Evolutionary conservation across 768 basidiomycete species (phyloP).

Genomic region (Strobilomyces dryophilus): DNA sequence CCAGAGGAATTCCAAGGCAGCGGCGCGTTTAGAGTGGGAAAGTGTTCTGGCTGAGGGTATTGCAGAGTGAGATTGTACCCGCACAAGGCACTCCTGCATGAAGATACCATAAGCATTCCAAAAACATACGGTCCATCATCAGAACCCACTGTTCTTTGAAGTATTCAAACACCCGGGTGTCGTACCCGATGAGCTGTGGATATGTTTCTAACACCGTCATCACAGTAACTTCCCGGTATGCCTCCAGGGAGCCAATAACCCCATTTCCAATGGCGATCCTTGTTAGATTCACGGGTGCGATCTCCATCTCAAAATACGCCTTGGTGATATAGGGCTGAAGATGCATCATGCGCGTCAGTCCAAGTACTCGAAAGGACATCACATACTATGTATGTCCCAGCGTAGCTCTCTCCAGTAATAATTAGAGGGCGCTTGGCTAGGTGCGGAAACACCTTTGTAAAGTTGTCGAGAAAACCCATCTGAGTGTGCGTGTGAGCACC

Average conservation of each 20-base stretch:
- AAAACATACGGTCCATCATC: neutral
- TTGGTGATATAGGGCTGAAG: conserved; percentile 73
- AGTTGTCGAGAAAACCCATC: conserved; percentile 68
- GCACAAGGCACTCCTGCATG: conserved; percentile 52
- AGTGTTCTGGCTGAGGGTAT: conserved; percentile 56
- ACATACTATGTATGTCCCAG: conserved; percentile 63
- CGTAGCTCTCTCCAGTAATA: conserved; percentile 73
- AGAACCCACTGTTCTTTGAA: conserved; percentile 60
- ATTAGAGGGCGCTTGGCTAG: conserved; percentile 61
- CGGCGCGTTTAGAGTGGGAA: conserved; percentile 34
- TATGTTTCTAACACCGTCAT: conserved; percentile 65
- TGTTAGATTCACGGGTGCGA: conserved; percentile 62
- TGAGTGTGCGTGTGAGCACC: conserved; percentile 21
- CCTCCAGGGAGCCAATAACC: conserved; percentile 43
- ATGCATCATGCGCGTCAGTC: neutral
- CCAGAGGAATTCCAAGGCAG: fast-evolving
- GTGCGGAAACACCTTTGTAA: conserved; percentile 70
- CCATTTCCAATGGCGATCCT: conserved; percentile 72
- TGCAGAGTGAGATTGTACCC: conserved; percentile 62
- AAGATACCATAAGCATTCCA: neutral
- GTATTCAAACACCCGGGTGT: conserved; percentile 60
- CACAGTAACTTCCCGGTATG: conserved; percentile 51
- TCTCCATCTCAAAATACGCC: conserved; percentile 54
- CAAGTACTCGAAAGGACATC: conserved; percentile 24
- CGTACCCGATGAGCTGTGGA: conserved; percentile 72